Base-by-base conservation (phyloP, 257 asterid species). In the Marsdenia floribunda region DNA sequence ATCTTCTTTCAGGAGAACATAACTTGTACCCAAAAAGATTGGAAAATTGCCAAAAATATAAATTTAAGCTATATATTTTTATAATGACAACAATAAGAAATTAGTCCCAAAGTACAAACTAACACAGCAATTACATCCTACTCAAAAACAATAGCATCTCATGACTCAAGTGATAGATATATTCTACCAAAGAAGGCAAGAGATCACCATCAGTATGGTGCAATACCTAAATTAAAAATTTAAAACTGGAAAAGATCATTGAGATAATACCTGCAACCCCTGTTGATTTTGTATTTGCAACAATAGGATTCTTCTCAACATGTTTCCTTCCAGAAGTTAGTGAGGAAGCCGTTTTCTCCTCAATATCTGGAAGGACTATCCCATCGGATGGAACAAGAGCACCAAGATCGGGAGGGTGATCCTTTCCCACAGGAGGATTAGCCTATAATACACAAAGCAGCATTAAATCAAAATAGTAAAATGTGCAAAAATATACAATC, bases 381-480 rank as follows among this genome's bases (percentile, higher is more conserved):
- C 77, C 85, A 84, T 90, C 96, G 73, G 93, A 86, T n/a, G 98
- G 97, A 79, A 95, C 94, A 73, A 92, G 81, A 73, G 79, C 74
- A 37, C 96, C 97, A 66, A 95, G 86, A 86, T 95, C 99, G 75
- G 99, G 99, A 76, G 96, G 99, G 70, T 92, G 96, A 81, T 92
- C 99, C 87, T 92, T 95, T 65, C 98, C 98, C 22, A 95, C 96
- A 22, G 92, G 69, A 76, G 98, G 96, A 54, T 86, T 89, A 76
- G 89, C 97, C 99, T 94, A 76, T 73, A 68, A 72, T 7, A 72
- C 6, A 66, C 71, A 13, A 6, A 22, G 12, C 2, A 64, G 19
- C 9, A 59, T 47, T 50, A 54, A 72, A 63, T 72, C 65, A 57
- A 79, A 65, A 35, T 54, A 70, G 61, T n/a, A 53, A 22, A 68